Percentiles rank a stretch among this genome's conserved stretches.
Conservation (phyloP, 75 land plant species). For the Chamaecyparis obtusa region DNA sequence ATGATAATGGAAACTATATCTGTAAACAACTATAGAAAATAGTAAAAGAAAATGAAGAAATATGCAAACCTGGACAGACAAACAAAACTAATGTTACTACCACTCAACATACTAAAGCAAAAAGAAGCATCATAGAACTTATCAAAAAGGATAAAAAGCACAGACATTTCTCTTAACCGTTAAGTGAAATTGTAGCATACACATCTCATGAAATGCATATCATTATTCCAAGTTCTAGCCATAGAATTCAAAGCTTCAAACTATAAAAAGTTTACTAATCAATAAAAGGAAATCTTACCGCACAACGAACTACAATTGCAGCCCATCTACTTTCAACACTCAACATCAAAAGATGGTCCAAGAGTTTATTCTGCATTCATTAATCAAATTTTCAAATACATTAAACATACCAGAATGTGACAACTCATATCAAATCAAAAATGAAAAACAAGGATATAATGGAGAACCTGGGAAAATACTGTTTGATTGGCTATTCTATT, state of each 20-base stretch:
- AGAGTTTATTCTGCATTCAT: slow-evolving; percentile 66
- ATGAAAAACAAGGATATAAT: not conserved
- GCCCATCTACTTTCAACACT: slow-evolving; percentile 93
- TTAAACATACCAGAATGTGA: not conserved
- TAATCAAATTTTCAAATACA: not conserved
- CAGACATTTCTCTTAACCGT: not conserved
- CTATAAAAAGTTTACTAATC: not conserved
- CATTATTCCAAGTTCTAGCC: not conserved
- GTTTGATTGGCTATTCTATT: slow-evolving; percentile 78
- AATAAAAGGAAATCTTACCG: slow-evolving; percentile 43
- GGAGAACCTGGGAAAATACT: slow-evolving; percentile 68
- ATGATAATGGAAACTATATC: not conserved
- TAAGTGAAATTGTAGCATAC: not conserved
- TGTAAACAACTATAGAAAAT: not conserved
- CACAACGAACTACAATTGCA: slow-evolving; percentile 80
- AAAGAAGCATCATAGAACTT: not conserved
- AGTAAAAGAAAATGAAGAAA: not conserved
- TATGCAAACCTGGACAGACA: not conserved
- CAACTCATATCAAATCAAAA: not conserved
- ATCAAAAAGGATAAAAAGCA: not conserved
- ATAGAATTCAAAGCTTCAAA: not conserved
- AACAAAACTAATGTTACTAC: not conserved
- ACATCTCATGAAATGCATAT: not conserved
- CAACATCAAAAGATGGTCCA: slow-evolving; percentile 77
- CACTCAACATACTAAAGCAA: not conserved